Percentiles rank a stretch among this genome's conserved stretches.
Conservation (phyloP, 164 flowering plant genomes). For the Houttuynia cordata region DNA sequence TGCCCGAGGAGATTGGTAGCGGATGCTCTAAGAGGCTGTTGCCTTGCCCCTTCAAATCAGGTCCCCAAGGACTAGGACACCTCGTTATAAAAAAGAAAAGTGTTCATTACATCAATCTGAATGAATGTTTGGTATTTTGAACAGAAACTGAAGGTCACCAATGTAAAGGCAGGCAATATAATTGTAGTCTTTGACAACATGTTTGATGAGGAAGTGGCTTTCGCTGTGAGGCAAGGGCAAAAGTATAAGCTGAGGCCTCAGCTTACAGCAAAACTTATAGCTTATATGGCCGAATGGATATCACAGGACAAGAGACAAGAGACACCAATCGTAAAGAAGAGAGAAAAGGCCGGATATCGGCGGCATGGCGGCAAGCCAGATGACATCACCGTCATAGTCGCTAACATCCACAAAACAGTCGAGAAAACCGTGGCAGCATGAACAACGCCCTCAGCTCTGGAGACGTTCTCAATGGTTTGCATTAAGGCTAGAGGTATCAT, state of each 20-base stretch:
- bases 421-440: too few relatives aligned
- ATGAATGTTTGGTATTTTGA: too few relatives aligned
- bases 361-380: conserved; percentile 82
- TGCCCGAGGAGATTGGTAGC: too few relatives aligned
- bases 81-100: too few relatives aligned
- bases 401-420: conserved; percentile 34
- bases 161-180: conserved; percentile 66
- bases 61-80: too few relatives aligned
- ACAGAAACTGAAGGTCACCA: conserved; percentile 51
- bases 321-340: conserved; percentile 70
- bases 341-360: conserved; percentile 72
- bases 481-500: too few relatives aligned
- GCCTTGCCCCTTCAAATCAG: too few relatives aligned
- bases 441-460: too few relatives aligned
- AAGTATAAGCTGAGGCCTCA: conserved; percentile 68
- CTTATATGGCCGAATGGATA: conserved; percentile 65
- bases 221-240: conserved; percentile 55
- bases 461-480: too few relatives aligned
- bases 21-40: too few relatives aligned
- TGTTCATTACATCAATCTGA: too few relatives aligned
- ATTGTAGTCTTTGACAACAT: conserved; percentile 74
- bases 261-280: conserved; percentile 69
- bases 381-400: conserved; percentile 76
- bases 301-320: conserved; percentile 63
- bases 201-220: conserved; percentile 60